A percentile compares a stretch with the other conserved stretches of the same genome.
phyloP scores from a whole-genome alignment of 805 yeast genomes.

The Pichia thaimueangensis region DNA sequence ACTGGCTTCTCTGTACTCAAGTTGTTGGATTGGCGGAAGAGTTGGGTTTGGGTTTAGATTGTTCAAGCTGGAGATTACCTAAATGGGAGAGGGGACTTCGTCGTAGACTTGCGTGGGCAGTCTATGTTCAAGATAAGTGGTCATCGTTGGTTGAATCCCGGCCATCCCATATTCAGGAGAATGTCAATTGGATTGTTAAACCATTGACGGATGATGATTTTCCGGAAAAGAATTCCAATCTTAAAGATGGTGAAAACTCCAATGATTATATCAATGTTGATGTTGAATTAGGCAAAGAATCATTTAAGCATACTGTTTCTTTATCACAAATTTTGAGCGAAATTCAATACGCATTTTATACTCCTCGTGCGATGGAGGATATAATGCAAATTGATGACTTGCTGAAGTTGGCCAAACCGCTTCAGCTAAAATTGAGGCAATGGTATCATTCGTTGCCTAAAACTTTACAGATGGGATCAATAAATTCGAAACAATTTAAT shows the following conservation, averaged over 20 bases:
- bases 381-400: slow-evolving; percentile 59
- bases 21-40: slow-evolving; percentile 87
- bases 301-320: slow-evolving; percentile 63
- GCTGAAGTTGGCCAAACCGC: slow-evolving; percentile 70
- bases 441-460: slow-evolving; percentile 74
- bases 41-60: slow-evolving; percentile 84
- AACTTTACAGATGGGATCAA: slow-evolving; percentile 55
- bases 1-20: slow-evolving; percentile 82
- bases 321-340: slow-evolving; percentile 65
- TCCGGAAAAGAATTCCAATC: slow-evolving; percentile 51
- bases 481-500: slow-evolving; percentile 55
- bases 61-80: slow-evolving; percentile 86
- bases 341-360: slow-evolving; percentile 64
- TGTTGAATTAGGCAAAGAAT: slow-evolving; percentile 59
- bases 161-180: slow-evolving; percentile 72
- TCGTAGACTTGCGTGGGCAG: slow-evolving; percentile 92
- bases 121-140: slow-evolving; percentile 91
- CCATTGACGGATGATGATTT: slow-evolving; percentile 68
- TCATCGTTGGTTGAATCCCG: slow-evolving; percentile 71
- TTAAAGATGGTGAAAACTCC: slow-evolving; percentile 10
- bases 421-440: slow-evolving; percentile 60
- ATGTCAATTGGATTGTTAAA: slow-evolving; percentile 74
- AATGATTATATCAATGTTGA: slow-evolving; percentile 33
- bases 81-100: slow-evolving; percentile 92
- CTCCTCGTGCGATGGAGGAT: slow-evolving; percentile 56